Evolutionary conservation across 106 monocot species (phyloP).

Genomic region (Platanthera zijinensis): DNA sequence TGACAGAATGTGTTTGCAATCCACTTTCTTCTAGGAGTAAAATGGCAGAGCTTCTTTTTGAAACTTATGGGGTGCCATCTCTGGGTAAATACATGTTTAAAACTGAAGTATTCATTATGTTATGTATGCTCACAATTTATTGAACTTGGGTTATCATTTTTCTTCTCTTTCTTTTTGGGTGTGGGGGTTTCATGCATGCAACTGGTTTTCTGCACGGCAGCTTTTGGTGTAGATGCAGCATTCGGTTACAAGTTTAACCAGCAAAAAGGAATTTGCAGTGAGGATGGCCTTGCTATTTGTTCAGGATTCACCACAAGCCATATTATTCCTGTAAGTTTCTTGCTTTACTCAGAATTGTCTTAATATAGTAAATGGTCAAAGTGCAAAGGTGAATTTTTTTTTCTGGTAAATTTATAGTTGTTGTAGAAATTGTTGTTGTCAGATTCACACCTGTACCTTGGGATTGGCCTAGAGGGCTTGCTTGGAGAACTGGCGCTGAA

Average conservation of each 20-base stretch:
- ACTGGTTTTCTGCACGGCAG: conserved; percentile 26
- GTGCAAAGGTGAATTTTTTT: neutral
- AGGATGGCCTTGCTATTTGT: conserved; percentile 82
- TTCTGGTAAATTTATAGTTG: neutral
- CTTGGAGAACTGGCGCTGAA: neutral
- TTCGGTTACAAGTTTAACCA: conserved; percentile 94
- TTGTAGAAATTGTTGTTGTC: neutral
- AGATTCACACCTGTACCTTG: neutral
- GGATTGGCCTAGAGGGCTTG: neutral
- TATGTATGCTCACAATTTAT: neutral
- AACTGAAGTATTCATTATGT: neutral
- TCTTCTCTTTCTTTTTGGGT: conserved; percentile 3
- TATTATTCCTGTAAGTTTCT: conserved; percentile 74
- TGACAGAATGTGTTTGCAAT: conserved; percentile 90
- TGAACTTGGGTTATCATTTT: neutral
- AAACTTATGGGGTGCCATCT: conserved; percentile 84
- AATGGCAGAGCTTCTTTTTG: conserved; percentile 99
- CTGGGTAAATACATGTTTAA: conserved; percentile 39
- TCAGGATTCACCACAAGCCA: conserved; percentile 64
- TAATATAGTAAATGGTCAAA: neutral
- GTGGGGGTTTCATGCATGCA: neutral
- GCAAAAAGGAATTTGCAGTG: conserved; percentile 64
- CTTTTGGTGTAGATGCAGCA: conserved; percentile 88
- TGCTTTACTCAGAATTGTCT: neutral
- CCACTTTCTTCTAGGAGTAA: conserved; percentile 79